Evolutionary conservation across 805 yeast genomes (phyloP).

Genomic region (Candida orba): DNA sequence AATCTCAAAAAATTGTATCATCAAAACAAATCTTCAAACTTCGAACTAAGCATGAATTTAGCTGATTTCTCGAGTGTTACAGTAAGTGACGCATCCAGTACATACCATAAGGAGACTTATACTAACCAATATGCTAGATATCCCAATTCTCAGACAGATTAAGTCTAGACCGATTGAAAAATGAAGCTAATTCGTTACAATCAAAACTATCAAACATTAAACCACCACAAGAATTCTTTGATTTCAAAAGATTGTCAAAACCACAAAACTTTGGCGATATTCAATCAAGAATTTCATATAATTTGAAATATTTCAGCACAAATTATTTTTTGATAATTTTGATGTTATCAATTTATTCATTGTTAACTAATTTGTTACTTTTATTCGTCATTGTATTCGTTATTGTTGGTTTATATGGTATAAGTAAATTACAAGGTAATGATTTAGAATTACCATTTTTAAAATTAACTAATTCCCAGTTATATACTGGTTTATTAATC

Average conservation of each 20-base stretch:
- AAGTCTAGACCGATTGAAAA: slow-evolving; percentile 41
- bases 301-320: slow-evolving; percentile 79
- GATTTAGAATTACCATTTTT: slow-evolving; percentile 71
- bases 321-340: slow-evolving; percentile 75
- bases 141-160: slow-evolving; percentile 40
- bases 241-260: slow-evolving; percentile 79
- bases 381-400: slow-evolving; percentile 76
- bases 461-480: slow-evolving; percentile 64
- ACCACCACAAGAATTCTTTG: slow-evolving; percentile 92
- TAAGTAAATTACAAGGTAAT: slow-evolving; percentile 70
- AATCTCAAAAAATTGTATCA: neutral
- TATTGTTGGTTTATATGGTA: slow-evolving; percentile 68
- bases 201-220: slow-evolving; percentile 62
- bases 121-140: slow-evolving; percentile 21
- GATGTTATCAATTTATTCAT: slow-evolving; percentile 71
- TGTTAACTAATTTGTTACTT: slow-evolving; percentile 77
- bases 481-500: slow-evolving; percentile 76
- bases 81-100: slow-evolving; percentile 25
- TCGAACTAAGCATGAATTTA: slow-evolving; percentile 23
- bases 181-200: slow-evolving; percentile 50
- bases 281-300: slow-evolving; percentile 83
- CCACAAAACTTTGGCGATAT: slow-evolving; percentile 86
- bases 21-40: neutral
- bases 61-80: slow-evolving; percentile 33
- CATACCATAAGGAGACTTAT: no score